These are phyloP conservation scores for Jatropha multifida DNA, from an alignment of 441 rosid genomes.

Conservation along the genomic window DNA sequence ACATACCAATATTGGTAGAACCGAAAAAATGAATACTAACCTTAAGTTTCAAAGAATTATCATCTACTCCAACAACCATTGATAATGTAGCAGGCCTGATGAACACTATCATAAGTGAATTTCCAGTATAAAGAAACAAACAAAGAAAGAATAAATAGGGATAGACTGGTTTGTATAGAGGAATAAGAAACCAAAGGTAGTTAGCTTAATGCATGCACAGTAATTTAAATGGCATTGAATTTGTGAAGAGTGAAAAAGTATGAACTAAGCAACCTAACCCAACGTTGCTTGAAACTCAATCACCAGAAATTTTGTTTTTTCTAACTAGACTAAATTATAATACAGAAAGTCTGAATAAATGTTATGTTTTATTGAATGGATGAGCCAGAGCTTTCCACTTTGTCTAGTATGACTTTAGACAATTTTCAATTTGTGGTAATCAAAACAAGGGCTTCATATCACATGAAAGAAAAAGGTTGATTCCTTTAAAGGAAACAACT, in stretches of 20 bases:
- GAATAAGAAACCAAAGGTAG: constrained; percentile 9
- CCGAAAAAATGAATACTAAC: constrained; percentile 37
- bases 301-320: not conserved
- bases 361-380: not conserved
- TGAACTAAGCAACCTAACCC: not conserved
- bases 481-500: no score
- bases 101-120: constrained; percentile 21
- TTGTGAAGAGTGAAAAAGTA: not conserved
- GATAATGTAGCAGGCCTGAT: constrained; percentile 51
- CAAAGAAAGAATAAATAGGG: not conserved
- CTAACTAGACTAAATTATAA: not conserved
- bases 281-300: constrained; percentile 9
- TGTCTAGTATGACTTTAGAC: not conserved
- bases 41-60: constrained; percentile 44
- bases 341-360: not conserved
- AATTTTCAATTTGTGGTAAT: no score
- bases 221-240: no score
- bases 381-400: not conserved
- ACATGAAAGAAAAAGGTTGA: no score
- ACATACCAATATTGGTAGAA: constrained; percentile 12
- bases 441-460: no score
- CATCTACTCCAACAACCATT: constrained; percentile 33
- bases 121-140: constrained; percentile 7
- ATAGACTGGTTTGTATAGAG: not conserved
- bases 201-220: not conserved